These are phyloP conservation scores for Saccharomycopsis synnaedendra DNA, from an alignment of 805 yeast genomes.

Conservation along the genomic window DNA sequence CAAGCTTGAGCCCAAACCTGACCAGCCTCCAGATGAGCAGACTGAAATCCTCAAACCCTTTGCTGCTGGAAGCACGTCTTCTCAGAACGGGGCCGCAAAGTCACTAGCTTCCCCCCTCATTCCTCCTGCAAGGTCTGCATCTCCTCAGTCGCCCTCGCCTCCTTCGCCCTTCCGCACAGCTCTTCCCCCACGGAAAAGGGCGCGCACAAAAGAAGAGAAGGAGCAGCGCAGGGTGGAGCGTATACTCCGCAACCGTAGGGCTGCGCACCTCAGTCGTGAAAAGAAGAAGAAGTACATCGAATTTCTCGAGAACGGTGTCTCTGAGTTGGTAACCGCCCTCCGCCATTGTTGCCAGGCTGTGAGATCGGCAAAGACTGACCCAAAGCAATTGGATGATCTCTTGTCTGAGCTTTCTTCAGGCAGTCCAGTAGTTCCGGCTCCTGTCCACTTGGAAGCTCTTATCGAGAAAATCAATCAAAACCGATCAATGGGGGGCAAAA, in stretches of 20 bases:
- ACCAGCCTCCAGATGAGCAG: no score
- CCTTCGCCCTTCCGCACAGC: neutral
- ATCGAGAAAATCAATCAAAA: neutral
- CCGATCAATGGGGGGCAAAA: neutral
- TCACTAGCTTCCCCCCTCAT: no score
- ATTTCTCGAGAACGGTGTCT: slow-evolving; percentile 45
- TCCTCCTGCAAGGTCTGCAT: no score
- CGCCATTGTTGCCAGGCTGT: neutral
- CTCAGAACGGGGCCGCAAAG: no score
- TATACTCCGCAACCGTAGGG: slow-evolving; percentile 85
- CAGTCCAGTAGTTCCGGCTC: no score
- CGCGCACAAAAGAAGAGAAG: slow-evolving; percentile 92
- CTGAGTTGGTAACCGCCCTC: slow-evolving; percentile 3
- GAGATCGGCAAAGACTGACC: neutral
- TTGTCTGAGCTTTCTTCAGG: no score
- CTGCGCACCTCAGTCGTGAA: slow-evolving; percentile 95
- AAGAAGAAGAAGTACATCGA: slow-evolving; percentile 91
- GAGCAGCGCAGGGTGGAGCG: slow-evolving; percentile 93
- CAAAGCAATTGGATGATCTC: no score
- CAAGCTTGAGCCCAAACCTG: no score
- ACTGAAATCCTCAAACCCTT: no score
- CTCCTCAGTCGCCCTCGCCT: no score
- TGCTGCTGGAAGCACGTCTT: no score
- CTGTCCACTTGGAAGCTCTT: neutral
- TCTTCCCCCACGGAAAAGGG: slow-evolving; percentile 91